Percentiles rank a stretch among this genome's conserved stretches.
Evolutionary conservation across 768 basidiomycete species (phyloP).

Genomic region (Piloderma croceum): DNA sequence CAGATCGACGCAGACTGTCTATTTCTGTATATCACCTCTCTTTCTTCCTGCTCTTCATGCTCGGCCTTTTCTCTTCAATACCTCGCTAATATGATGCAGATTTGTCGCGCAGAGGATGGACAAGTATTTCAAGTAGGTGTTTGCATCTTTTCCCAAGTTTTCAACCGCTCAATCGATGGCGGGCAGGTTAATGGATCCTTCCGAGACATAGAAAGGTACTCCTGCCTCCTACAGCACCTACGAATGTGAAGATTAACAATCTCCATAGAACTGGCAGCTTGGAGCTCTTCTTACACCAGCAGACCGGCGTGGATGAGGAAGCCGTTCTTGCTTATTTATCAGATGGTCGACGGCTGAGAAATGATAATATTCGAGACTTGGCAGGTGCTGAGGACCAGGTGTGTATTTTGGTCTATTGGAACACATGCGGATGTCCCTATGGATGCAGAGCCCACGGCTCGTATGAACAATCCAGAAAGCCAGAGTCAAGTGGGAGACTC

Average conservation of each 20-base stretch:
- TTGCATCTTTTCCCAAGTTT: not conserved
- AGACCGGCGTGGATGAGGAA: slow-evolving; percentile 66
- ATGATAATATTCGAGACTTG: slow-evolving; percentile 69
- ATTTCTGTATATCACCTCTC: not conserved
- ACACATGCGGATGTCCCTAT: not conserved
- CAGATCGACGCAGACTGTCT: not conserved
- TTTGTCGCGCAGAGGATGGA: slow-evolving; percentile 40
- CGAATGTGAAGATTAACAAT: slow-evolving; percentile 7
- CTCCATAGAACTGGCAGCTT: slow-evolving; percentile 52
- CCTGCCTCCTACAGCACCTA: slow-evolving; percentile 1
- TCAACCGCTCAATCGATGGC: not conserved
- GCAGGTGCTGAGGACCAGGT: slow-evolving; percentile 75
- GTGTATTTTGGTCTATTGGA: slow-evolving; percentile 12
- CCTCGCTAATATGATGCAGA: slow-evolving; percentile 28
- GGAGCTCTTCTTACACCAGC: slow-evolving; percentile 66
- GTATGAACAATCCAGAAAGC: too few species aligned
- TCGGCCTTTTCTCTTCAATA: too few species aligned
- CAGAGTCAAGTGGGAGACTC: too few species aligned
- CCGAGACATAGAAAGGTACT: slow-evolving; percentile 73
- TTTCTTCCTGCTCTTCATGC: too few species aligned
- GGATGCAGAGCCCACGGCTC: too few species aligned
- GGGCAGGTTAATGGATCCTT: slow-evolving; percentile 53
- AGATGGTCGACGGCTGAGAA: slow-evolving; percentile 69
- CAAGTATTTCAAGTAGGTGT: slow-evolving; percentile 28
- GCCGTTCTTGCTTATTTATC: slow-evolving; percentile 73